These are phyloP conservation scores for Radiomyces spectabilis DNA, from an alignment of 192 early-diverging fungal species.

Conservation along the genomic window DNA sequence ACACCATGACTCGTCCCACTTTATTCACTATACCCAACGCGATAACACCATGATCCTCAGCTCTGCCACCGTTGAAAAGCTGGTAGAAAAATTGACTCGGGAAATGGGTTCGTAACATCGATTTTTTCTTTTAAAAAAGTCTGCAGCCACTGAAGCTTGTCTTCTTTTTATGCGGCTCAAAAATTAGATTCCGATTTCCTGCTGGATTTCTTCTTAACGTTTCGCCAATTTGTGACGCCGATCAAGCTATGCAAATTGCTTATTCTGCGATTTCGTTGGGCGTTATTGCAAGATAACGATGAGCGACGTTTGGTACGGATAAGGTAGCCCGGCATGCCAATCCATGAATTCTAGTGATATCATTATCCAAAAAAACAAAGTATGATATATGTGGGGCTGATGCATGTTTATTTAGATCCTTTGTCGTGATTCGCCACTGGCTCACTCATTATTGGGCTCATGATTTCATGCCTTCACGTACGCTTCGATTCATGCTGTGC, in stretches of 20 bases:
- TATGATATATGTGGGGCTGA: background rate
- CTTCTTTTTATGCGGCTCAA: conserved; percentile 1
- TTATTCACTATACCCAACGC: conserved; percentile 29
- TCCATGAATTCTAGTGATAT: too few relatives aligned
- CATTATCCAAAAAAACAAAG: background rate
- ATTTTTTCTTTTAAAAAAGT: background rate
- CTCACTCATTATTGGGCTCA: conserved; percentile 41
- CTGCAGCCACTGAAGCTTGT: background rate
- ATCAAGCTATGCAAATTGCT: conserved; percentile 45
- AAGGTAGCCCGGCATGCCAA: too few relatives aligned
- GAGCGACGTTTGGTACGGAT: conserved; percentile 35
- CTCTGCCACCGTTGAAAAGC: conserved; percentile 42
- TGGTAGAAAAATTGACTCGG: conserved; percentile 48
- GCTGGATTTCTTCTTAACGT: conserved; percentile 49
- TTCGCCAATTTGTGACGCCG: conserved; percentile 41
- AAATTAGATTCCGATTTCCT: conserved; percentile 40
- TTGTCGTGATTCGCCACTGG: conserved; percentile 50
- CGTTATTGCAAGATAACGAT: conserved; percentile 33
- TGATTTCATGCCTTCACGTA: conserved; percentile 39
- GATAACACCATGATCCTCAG: conserved; percentile 21
- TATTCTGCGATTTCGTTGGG: conserved; percentile 47
- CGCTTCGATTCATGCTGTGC: conserved; percentile 39
- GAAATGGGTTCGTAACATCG: conserved; percentile 36
- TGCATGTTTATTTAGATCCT: conserved; percentile 25
- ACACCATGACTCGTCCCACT: conserved; percentile 15